Percentiles rank a stretch among this genome's conserved stretches.
These are phyloP conservation scores for Scorias spongiosa DNA, from an alignment of 2,329 filamentous ascomycete species.

Conservation along the genomic window DNA sequence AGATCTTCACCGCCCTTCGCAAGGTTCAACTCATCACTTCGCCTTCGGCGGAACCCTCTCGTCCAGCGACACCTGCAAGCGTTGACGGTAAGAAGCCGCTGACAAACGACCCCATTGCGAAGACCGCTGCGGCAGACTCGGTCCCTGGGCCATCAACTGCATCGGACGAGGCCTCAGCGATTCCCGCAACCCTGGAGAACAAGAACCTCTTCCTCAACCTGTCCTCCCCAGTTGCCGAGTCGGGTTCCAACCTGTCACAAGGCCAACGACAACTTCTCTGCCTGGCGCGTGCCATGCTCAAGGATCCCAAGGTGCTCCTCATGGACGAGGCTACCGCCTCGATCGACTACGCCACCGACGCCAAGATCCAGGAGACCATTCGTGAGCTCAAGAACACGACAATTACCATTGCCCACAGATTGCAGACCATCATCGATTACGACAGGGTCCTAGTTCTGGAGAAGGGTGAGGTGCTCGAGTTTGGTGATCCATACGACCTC, in stretches of 20 bases:
- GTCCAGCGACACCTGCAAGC: conserved; percentile 17
- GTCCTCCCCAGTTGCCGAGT: conserved; percentile 69
- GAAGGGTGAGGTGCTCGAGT: conserved; percentile 76
- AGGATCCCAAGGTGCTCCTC: conserved; percentile 80
- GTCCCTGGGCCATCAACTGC: conserved; percentile 14
- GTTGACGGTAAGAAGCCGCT: conserved; percentile 8
- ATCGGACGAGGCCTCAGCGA: conserved; percentile 9
- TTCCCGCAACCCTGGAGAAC: conserved; percentile 46
- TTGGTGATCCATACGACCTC: conserved; percentile 73
- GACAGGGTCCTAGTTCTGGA: conserved; percentile 94
- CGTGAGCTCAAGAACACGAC: conserved; percentile 84
- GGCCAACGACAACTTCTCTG: conserved; percentile 91
- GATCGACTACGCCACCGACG: conserved; percentile 90
- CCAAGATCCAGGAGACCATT: conserved; percentile 92
- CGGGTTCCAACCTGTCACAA: conserved; percentile 86
- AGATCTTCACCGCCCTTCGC: conserved; percentile 74
- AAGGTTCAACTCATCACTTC: conserved; percentile 73
- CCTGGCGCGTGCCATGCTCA: conserved; percentile 81
- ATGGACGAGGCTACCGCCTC: conserved; percentile 98
- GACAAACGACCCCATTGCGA: conserved; percentile 8
- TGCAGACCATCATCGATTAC: conserved; percentile 96
- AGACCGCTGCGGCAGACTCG: conserved; percentile 13
- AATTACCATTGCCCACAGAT: conserved; percentile 86
- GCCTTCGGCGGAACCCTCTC: conserved; percentile 20
- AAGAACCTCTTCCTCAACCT: conserved; percentile 92